phyloP scores from a whole-genome alignment of 306 rosid species.

The Gleditsia sinensis region DNA sequence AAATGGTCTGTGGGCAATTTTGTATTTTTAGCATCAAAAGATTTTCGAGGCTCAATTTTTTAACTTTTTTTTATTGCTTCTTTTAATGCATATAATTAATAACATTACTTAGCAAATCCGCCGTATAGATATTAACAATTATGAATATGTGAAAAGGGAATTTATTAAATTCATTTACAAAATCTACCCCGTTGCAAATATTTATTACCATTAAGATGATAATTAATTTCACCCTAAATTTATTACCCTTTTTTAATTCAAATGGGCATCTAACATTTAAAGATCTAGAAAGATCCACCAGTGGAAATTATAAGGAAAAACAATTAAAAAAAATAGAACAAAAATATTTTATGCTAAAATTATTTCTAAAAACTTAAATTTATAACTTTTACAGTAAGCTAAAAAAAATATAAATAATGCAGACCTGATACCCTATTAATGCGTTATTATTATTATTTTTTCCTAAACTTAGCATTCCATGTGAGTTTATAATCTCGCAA shows the following conservation, averaged over 20 bases:
- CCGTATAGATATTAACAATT: background rate
- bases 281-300: too few species aligned
- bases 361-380: too few species aligned
- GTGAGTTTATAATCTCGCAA: too few species aligned
- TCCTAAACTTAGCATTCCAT: too few species aligned
- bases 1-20: conserved; percentile 2
- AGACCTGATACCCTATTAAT: too few species aligned
- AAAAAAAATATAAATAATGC: too few species aligned
- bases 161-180: background rate
- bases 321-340: too few species aligned
- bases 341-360: too few species aligned
- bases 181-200: background rate
- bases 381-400: too few species aligned
- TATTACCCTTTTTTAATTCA: background rate
- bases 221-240: background rate
- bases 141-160: background rate
- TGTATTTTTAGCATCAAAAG: background rate
- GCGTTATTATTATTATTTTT: too few species aligned
- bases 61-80: background rate
- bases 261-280: background rate
- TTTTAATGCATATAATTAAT: background rate
- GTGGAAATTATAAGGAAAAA: too few species aligned
- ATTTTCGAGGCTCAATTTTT: background rate
- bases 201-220: background rate
- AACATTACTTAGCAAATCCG: background rate